phyloP scores from a whole-genome alignment of 306 rosid genomes.

The Prunus mume region DNA sequence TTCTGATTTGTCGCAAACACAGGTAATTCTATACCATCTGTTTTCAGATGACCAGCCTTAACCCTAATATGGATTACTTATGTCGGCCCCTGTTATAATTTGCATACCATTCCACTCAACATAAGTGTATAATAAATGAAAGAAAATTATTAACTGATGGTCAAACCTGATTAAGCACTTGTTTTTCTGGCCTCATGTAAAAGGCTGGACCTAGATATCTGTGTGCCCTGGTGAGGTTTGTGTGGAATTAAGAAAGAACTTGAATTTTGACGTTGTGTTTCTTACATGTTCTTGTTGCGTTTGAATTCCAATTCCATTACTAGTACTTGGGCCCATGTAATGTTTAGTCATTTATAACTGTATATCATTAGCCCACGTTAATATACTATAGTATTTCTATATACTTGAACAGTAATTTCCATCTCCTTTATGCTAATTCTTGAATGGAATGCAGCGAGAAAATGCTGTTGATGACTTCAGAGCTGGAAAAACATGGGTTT shows the following conservation, averaged over 20 bases:
- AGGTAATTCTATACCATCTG: constrained; percentile 48
- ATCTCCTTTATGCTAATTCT: constrained; percentile 14
- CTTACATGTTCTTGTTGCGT: neutral
- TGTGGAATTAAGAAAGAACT: neutral
- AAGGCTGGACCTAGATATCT: neutral
- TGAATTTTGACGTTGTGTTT: neutral
- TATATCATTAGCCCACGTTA: neutral
- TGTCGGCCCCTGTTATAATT: neutral
- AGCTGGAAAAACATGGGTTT: constrained; percentile 95
- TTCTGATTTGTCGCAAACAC: constrained; percentile 74
- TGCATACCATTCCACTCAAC: neutral
- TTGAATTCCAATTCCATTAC: neutral
- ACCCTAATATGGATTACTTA: neutral
- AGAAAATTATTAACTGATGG: constrained; percentile 1
- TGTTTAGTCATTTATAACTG: neutral
- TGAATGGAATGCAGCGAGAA: constrained; percentile 63
- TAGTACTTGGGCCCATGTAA: neutral
- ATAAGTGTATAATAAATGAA: neutral
- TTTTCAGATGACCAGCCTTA: neutral
- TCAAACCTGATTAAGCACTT: neutral
- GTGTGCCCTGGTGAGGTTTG: neutral
- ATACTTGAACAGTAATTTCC: neutral
- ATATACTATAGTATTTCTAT: constrained; percentile 7
- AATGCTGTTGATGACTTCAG: constrained; percentile 83
- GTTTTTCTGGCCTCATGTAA: neutral